Evolutionary conservation across 495 filamentous ascomycete genomes (phyloP).

Genomic region (Aspergillus haitiensis): DNA sequence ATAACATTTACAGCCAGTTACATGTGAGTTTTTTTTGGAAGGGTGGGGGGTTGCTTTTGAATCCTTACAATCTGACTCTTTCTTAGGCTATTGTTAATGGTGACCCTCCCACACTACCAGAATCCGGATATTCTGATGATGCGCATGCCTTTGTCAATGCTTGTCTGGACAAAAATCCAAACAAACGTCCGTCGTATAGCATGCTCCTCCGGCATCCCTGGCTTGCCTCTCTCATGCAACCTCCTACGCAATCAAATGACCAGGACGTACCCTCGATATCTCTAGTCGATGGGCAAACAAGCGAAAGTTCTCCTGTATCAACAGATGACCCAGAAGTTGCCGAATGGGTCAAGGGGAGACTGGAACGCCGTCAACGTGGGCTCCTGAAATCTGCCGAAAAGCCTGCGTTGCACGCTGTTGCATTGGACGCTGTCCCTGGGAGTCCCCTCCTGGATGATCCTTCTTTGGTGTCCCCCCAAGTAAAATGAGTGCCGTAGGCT

Average conservation of each 20-base stretch:
- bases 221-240: constrained; percentile 77
- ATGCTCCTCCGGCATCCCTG: constrained; percentile 88
- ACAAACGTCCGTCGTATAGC: constrained; percentile 83
- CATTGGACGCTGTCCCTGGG: constrained; percentile 59
- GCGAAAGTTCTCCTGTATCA: constrained; percentile 36
- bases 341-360: constrained; percentile 75
- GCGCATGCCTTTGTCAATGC: constrained; percentile 85
- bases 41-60: no score
- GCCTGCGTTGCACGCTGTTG: constrained; percentile 77
- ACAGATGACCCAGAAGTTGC: constrained; percentile 76
- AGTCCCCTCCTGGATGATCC: constrained; percentile 38
- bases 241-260: constrained; percentile 76
- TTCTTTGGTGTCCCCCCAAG: constrained; percentile 12
- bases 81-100: constrained; percentile 93
- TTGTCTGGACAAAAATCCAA: constrained; percentile 91
- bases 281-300: constrained; percentile 41
- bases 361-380: constrained; percentile 60
- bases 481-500: constrained; percentile 2
- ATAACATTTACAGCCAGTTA: constrained; percentile 97
- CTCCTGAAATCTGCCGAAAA: constrained; percentile 48
- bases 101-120: constrained; percentile 82
- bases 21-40: constrained; percentile 91
- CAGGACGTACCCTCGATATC: constrained; percentile 56
- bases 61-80: no score
- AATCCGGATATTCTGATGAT: constrained; percentile 69